Conservation (phyloP, 345 rosid species). For the Chamaenerion angustifolium region DNA sequence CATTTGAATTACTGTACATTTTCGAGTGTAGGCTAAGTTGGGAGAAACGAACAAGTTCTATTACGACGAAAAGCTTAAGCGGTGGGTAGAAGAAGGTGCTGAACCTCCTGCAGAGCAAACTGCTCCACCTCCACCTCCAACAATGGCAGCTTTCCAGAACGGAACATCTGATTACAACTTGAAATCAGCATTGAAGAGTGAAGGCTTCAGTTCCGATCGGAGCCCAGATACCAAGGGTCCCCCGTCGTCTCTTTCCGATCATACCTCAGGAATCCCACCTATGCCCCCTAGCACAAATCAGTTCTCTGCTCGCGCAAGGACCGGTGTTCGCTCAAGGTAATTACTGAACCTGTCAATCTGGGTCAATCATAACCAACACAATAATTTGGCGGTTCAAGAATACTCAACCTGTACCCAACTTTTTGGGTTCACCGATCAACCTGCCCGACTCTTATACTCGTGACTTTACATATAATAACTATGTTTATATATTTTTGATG, state of each 20-base stretch:
- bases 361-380: too few relatives aligned
- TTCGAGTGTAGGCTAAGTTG: constrained; percentile 69
- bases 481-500: too few relatives aligned
- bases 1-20: not conserved
- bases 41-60: constrained; percentile 83
- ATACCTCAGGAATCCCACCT: constrained; percentile 62
- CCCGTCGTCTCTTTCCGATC: constrained; percentile 26
- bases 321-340: constrained; percentile 83
- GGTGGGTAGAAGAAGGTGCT: constrained; percentile 98
- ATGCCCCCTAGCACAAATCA: constrained; percentile 68
- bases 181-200: constrained; percentile 39
- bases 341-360: too few relatives aligned
- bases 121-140: constrained; percentile 82
- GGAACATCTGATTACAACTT: constrained; percentile 52
- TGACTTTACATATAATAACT: too few relatives aligned
- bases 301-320: constrained; percentile 80
- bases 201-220: constrained; percentile 35
- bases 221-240: constrained; percentile 37
- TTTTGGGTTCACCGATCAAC: too few relatives aligned
- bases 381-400: too few relatives aligned
- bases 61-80: constrained; percentile 83
- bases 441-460: too few relatives aligned
- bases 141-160: constrained; percentile 46
- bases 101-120: constrained; percentile 78
- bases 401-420: too few relatives aligned